Percentiles rank a stretch among this genome's conserved stretches.
These are phyloP conservation scores for Clonostachys solani DNA, from an alignment of 2,329 filamentous ascomycete species.

Conservation along the genomic window DNA sequence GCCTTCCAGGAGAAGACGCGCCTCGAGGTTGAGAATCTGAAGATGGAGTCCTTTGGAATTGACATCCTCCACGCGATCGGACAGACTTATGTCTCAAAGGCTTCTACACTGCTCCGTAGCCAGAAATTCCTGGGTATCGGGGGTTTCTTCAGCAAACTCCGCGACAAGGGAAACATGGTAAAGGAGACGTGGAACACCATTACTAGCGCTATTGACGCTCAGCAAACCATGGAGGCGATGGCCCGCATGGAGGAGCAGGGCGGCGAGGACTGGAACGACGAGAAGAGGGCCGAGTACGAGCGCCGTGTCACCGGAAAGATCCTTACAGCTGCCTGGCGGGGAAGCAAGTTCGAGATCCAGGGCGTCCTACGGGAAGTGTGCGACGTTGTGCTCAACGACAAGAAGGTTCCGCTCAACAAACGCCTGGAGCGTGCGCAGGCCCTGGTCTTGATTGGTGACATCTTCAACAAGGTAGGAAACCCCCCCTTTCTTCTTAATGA, in stretches of 20 bases:
- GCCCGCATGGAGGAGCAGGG: constrained; percentile 90
- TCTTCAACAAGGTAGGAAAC: constrained; percentile 73
- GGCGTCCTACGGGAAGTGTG: constrained; percentile 92
- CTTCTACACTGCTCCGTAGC: constrained; percentile 80
- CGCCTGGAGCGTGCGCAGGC: constrained; percentile 87
- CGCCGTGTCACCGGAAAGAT: constrained; percentile 97
- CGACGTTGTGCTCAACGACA: constrained; percentile 77
- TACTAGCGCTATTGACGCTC: constrained; percentile 90
- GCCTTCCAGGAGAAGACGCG: constrained; percentile 94
- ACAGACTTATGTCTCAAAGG: constrained; percentile 84
- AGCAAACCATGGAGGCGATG: constrained; percentile 99
- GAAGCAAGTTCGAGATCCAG: constrained; percentile 97
- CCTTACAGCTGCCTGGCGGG: constrained; percentile 91
- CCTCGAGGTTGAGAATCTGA: constrained; percentile 94
- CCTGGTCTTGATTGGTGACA: constrained; percentile 80
- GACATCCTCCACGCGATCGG: constrained; percentile 96
- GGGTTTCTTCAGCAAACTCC: constrained; percentile 89
- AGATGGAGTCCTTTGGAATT: constrained; percentile 98
- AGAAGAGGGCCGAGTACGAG: constrained; percentile 94
- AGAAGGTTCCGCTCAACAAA: constrained; percentile 78
- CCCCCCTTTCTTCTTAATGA: background rate
- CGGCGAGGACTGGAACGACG: constrained; percentile 97
- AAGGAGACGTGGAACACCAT: constrained; percentile 99
- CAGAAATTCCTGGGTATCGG: constrained; percentile 96
- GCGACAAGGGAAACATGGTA: constrained; percentile 93